phyloP scores from a whole-genome alignment of 768 basidiomycete species.

The Filobasidium wieringae region DNA sequence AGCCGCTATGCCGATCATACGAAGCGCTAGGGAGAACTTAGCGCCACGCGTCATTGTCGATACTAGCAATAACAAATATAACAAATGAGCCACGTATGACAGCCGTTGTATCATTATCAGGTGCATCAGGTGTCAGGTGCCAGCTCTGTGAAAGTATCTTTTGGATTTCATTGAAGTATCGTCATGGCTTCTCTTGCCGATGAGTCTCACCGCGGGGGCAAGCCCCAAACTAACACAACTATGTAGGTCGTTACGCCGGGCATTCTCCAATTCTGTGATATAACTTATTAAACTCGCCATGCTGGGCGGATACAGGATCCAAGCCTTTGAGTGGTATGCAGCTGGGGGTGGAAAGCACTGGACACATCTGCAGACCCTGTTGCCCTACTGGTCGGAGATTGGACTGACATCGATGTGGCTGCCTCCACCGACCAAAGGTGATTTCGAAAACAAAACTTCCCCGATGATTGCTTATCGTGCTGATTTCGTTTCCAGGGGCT shows the following conservation, averaged over 20 bases:
- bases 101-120: too few relatives aligned
- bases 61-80: too few relatives aligned
- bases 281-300: not conserved
- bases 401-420: constrained; percentile 42
- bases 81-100: too few relatives aligned
- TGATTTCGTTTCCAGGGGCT: too few relatives aligned
- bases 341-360: constrained; percentile 36
- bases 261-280: too few relatives aligned
- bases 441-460: not conserved
- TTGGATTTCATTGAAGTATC: too few relatives aligned
- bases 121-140: too few relatives aligned
- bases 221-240: constrained; percentile 9
- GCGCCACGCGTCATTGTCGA: too few relatives aligned
- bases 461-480: too few relatives aligned
- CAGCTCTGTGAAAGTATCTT: too few relatives aligned
- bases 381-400: constrained; percentile 30
- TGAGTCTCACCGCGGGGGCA: constrained; percentile 1
- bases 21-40: too few relatives aligned
- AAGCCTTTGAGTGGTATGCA: constrained; percentile 15
- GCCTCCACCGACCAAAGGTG: constrained; percentile 23
- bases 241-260: not conserved
- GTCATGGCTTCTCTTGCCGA: constrained; percentile 11
- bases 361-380: constrained; percentile 32
- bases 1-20: too few relatives aligned
- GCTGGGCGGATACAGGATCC: constrained; percentile 3